These are phyloP conservation scores for Malus sylvestris DNA, from an alignment of 306 rosid species.

Conservation along the genomic window DNA sequence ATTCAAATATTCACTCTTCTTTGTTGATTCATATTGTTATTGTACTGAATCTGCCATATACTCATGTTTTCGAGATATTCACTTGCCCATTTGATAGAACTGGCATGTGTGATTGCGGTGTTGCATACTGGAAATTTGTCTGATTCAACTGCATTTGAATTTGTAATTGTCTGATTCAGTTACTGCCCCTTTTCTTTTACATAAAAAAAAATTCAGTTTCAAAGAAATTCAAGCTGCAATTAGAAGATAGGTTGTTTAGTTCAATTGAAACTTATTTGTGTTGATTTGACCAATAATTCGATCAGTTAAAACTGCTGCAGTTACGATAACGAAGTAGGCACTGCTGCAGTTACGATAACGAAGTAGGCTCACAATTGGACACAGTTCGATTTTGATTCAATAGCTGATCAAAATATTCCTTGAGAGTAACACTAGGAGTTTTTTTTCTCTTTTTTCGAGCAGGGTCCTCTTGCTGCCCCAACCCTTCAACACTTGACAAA, in stretches of 20 bases:
- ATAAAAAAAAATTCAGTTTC: neutral
- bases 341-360: neutral
- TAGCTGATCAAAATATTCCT: slow-evolving; percentile 3
- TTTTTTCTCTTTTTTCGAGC: slow-evolving; percentile 25
- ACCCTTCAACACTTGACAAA: slow-evolving; percentile 83
- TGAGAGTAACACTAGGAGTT: neutral
- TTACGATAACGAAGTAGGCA: neutral
- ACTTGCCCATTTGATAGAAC: neutral
- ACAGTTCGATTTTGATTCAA: neutral
- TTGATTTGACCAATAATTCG: neutral
- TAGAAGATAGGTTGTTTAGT: neutral
- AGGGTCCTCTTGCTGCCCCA: slow-evolving; percentile 97
- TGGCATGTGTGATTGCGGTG: neutral
- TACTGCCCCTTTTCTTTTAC: neutral
- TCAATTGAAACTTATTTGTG: neutral
- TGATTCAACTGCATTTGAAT: neutral
- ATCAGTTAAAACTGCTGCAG: neutral
- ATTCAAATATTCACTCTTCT: neutral
- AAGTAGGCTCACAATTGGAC: neutral
- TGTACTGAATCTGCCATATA: neutral
- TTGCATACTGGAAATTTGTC: neutral
- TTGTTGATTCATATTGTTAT: neutral
- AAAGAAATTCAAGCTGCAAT: neutral
- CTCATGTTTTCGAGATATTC: neutral
- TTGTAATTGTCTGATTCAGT: neutral